Evolutionary conservation across 129 eudicot genomes (phyloP).

Genomic region (Escallonia herrerae): DNA sequence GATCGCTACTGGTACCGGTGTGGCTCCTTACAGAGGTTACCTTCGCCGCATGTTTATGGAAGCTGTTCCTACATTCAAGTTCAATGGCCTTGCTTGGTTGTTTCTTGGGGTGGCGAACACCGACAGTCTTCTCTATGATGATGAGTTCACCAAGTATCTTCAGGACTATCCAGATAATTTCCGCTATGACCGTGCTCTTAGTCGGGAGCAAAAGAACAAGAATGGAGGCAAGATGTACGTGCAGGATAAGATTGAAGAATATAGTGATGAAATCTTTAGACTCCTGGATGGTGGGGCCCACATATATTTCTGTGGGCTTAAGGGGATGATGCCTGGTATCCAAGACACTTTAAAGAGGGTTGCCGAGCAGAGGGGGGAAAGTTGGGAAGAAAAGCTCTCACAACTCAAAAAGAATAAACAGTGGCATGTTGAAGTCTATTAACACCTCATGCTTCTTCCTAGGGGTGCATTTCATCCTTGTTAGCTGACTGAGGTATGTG

Average conservation of each 20-base stretch:
- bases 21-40: constrained; percentile 95
- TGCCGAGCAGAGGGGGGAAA: constrained; percentile 86
- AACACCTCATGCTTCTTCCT: constrained; percentile 15
- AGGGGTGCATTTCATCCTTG: not conserved
- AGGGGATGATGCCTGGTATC: constrained; percentile 99
- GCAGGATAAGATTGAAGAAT: constrained; percentile 95
- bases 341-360: constrained; percentile 90
- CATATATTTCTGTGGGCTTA: constrained; percentile 94
- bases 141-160: constrained; percentile 76
- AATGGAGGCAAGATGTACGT: constrained; percentile 96
- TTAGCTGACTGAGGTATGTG: no score
- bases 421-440: constrained; percentile 99
- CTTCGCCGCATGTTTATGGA: constrained; percentile 99
- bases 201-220: constrained; percentile 88
- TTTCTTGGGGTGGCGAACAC: constrained; percentile 94
- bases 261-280: constrained; percentile 81
- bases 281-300: constrained; percentile 88
- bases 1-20: constrained; percentile 98
- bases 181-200: constrained; percentile 79
- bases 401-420: constrained; percentile 90
- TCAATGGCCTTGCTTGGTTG: constrained; percentile 89
- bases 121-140: constrained; percentile 87
- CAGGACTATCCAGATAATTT: constrained; percentile 75
- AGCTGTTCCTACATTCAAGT: constrained; percentile 67
- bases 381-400: constrained; percentile 84